Evolutionary conservation across 2,329 filamentous ascomycete species (phyloP), one percentile per base, ranked within the genome.

Genomic region (Cryphonectria carpinicola): DNA sequence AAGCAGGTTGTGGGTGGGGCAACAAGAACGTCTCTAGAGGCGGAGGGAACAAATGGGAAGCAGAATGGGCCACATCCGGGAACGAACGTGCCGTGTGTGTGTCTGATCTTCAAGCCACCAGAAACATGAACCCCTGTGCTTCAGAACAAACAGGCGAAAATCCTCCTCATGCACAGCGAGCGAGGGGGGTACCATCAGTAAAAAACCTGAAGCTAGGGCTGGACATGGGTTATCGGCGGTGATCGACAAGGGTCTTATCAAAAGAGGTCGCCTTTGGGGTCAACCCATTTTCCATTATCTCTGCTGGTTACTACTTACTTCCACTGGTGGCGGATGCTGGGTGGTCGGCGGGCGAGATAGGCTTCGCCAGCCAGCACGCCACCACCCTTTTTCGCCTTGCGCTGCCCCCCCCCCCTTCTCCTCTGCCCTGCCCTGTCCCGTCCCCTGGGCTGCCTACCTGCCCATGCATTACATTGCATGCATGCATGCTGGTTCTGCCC

Each of bases 181-280:
- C 35, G 32, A 61, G 46, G 46, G 46, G 46, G 19, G 46, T 49
- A 49, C 22, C 46, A 49, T 49, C 46, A 49, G 19, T 49, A 11
- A 11, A 22, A 49, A 49, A 19, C 19, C 6, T 22, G 22, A 49
- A 49, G 17, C 58, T 61, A 39, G 32, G 58, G 6, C 35, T 35
- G 58, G 35, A 39, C 58, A 61, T 35, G 56, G 56, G 56, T 60
- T 60, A 32, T 37, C 32, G 32, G 37, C 7, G 56, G 13, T 61
- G 32, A 39, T 22, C 58, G 58, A 39, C 58, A 35, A n/a, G 58
- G 58, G 35, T 61, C 58, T 61, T 61, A 61, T 61, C 58, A 61
- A 61, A 22, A 22, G 32, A 37, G 32, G 14, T 58, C 25, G 4
- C n/a, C 25, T n/a, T 11, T 54, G 49, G 49, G 49, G 19, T 32